Conservation (phyloP, 139 green algal genomes). For the Micractinium conductrix region DNA sequence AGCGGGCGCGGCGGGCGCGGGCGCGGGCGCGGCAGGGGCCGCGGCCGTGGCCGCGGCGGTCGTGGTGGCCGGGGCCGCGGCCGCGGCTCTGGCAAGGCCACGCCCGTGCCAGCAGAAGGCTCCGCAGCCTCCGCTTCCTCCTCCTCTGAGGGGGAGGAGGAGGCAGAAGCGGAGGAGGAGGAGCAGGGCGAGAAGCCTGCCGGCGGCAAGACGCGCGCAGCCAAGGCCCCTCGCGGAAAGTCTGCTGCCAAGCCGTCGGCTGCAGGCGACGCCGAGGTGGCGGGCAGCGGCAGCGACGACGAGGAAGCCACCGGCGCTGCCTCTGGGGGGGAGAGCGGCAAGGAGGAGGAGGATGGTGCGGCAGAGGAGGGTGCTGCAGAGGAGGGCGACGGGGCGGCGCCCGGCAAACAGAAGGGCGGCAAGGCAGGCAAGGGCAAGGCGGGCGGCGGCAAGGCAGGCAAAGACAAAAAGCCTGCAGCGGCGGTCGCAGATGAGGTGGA, state of each 20-base stretch:
- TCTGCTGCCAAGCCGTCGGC: background rate
- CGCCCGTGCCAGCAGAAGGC: too few species aligned
- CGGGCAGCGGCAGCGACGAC: too few species aligned
- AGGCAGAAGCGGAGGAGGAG: background rate
- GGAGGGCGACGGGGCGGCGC: background rate
- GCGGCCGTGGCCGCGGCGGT: background rate
- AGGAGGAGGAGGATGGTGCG: background rate
- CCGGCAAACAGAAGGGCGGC: background rate
- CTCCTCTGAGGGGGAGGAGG: background rate
- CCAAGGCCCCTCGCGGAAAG: background rate
- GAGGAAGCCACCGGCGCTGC: too few species aligned
- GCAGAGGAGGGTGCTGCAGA: background rate
- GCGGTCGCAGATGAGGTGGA: background rate
- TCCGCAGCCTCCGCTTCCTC: too few species aligned
- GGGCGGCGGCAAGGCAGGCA: background rate
- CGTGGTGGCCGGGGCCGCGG: background rate
- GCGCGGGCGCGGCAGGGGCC: background rate
- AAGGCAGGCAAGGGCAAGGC: background rate
- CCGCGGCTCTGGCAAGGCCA: background rate
- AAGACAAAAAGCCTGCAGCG: background rate
- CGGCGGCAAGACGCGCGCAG: too few species aligned
- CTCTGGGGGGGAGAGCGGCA: background rate
- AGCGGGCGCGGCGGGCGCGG: background rate
- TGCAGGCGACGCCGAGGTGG: too few species aligned
- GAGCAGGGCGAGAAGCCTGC: too few species aligned